Evolutionary conservation across 768 basidiomycete genomes (phyloP).

Genomic region (Ramaria sp.): DNA sequence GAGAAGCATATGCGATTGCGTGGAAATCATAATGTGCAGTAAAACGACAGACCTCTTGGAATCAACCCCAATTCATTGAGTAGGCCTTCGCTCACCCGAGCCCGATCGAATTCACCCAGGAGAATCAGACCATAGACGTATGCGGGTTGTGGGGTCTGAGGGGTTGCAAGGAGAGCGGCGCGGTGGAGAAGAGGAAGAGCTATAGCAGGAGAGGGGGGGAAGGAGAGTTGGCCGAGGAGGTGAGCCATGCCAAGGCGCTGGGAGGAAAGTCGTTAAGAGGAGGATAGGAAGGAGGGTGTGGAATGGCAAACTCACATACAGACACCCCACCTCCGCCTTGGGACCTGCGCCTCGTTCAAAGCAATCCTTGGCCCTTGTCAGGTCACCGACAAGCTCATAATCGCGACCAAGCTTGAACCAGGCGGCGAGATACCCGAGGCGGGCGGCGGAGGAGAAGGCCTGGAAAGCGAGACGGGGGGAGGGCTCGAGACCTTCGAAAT

Average conservation of each 20-base stretch:
- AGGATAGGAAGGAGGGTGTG: not conserved
- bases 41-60: too few relatives aligned
- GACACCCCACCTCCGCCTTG: constrained; percentile 59
- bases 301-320: constrained; percentile 49
- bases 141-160: constrained; percentile 77
- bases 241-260: constrained; percentile 84
- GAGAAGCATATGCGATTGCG: too few relatives aligned
- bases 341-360: constrained; percentile 73
- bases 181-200: constrained; percentile 67
- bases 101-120: constrained; percentile 69
- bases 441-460: constrained; percentile 78
- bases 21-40: too few relatives aligned
- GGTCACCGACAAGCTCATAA: constrained; percentile 81
- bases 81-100: constrained; percentile 27
- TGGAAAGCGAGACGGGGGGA: too few relatives aligned
- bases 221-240: constrained; percentile 75
- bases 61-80: constrained; percentile 10
- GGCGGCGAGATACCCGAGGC: constrained; percentile 63
- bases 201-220: constrained; percentile 36
- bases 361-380: constrained; percentile 64
- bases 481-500: too few relatives aligned
- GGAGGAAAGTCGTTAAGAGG: constrained; percentile 2
- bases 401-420: constrained; percentile 92
- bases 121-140: constrained; percentile 85
- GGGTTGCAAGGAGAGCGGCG: constrained; percentile 63